Conservation (phyloP, 305 asterid genomes). For the Stenogyne calaminthoides region DNA sequence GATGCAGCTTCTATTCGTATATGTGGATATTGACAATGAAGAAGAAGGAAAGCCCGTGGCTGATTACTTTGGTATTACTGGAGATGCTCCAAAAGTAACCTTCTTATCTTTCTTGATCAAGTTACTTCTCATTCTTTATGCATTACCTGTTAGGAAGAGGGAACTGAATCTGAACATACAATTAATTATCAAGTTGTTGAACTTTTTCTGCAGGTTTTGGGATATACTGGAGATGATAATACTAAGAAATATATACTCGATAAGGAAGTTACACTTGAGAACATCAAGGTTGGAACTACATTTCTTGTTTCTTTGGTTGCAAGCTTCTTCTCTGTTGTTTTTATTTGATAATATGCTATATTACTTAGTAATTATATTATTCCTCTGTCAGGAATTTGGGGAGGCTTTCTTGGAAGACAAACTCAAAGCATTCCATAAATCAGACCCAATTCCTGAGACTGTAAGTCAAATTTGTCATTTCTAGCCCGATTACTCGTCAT, state of each 20-base stretch:
- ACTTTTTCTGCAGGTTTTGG: constrained; percentile 59
- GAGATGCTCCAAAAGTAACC: constrained; percentile 69
- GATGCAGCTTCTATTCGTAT: constrained; percentile 79
- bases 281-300: constrained; percentile 62
- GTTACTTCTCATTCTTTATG: constrained; percentile 24
- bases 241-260: constrained; percentile 60
- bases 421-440: constrained; percentile 70
- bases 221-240: constrained; percentile 65
- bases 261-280: constrained; percentile 64
- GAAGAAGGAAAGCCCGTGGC: constrained; percentile 88
- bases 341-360: constrained; percentile 12
- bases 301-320: constrained; percentile 19
- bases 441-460: constrained; percentile 73
- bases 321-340: constrained; percentile 14
- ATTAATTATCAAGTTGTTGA: constrained; percentile 27
- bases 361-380: neutral
- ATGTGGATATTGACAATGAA: constrained; percentile 75
- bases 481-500: constrained; percentile 5
- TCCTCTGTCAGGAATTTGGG: constrained; percentile 56
- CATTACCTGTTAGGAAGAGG: neutral
- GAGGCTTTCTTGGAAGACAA: constrained; percentile 63
- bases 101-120: constrained; percentile 30
- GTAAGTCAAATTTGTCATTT: constrained; percentile 40
- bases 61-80: constrained; percentile 78
- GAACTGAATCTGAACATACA: constrained; percentile 4